Evolutionary conservation across 306 rosid species (phyloP), one percentile per base, ranked within the genome.

Genomic region (Glycine soja): DNA sequence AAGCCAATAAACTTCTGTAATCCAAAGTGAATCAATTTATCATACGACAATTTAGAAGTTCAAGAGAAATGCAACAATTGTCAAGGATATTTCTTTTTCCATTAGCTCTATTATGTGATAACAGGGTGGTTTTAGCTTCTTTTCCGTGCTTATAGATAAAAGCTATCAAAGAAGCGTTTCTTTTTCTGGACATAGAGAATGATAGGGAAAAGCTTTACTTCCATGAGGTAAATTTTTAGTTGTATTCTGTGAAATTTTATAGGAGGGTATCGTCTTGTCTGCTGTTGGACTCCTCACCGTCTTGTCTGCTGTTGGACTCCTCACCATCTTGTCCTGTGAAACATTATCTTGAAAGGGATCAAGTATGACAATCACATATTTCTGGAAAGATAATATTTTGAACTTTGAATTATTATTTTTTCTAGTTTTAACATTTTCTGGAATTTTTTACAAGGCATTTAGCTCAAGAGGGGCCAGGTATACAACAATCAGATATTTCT

Each of bases 331-430:
- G 13, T 36, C 67, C 8, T 40, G 43, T 24, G 51, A 42, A 51
- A 74, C 32, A 13, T 51, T 32, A 81, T 66, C 69, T 45, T 18
- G 16, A 47, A 8, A 50, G 38, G 30, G 83, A 9, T 7, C 38
- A 67, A 66, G 54, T 77, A 70, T 73, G 48, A 58, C 38, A 64
- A 34, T 67, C 54, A 71, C 62, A 77, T 83, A 77, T 83, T 63
- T 77, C 70, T 63, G 47, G 73, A 58, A 78, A 11, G 40, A 43
- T 47, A 32, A 57, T 16, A 43, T 19, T 57, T 75, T 54, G 32
- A 34, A 52, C 19, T 45, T 38, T 50, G 30, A 24, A 24, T 24
- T 24, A 34, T 34, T 4, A 3, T 24, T 56, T 58, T 58, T 24
- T 10, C 34, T 51, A 72, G 19, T 40, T 65, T 53, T 54, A 74